Evolutionary conservation across 345 rosid genomes (phyloP).

Genomic region (Gossypium sturtianum): DNA sequence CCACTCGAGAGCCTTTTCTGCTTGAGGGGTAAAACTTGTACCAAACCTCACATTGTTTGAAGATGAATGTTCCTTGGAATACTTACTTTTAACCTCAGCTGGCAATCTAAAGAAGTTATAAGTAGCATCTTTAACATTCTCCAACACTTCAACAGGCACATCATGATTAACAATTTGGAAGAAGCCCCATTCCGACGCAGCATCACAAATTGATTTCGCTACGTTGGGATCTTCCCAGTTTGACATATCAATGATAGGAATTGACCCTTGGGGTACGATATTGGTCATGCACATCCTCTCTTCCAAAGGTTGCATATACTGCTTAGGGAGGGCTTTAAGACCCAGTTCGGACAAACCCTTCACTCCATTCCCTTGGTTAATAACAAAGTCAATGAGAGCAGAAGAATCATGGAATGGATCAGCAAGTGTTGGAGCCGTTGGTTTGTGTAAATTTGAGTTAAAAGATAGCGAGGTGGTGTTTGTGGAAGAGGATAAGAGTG

Average conservation of each 20-base stretch:
- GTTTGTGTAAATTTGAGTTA: background rate
- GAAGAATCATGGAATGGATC: background rate
- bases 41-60: too few relatives aligned
- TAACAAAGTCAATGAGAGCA: background rate
- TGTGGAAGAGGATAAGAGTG: background rate
- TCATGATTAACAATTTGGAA: constrained; percentile 21
- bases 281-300: background rate
- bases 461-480: background rate
- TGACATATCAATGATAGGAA: constrained; percentile 7
- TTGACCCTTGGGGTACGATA: background rate
- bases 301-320: background rate
- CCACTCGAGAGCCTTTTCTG: too few relatives aligned
- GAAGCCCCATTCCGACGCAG: constrained; percentile 15
- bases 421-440: background rate
- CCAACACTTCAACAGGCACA: too few relatives aligned
- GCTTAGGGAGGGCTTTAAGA: constrained; percentile 10
- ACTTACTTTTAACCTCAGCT: too few relatives aligned
- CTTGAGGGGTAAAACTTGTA: too few relatives aligned
- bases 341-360: constrained; percentile 15
- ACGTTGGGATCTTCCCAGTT: background rate
- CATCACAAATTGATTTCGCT: constrained; percentile 3
- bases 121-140: too few relatives aligned
- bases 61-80: too few relatives aligned
- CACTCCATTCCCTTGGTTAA: constrained; percentile 16
- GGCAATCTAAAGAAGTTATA: too few relatives aligned